These are phyloP conservation scores for Suaeda aralocaspica DNA, from an alignment of 148 eudicot genomes.

Conservation along the genomic window DNA sequence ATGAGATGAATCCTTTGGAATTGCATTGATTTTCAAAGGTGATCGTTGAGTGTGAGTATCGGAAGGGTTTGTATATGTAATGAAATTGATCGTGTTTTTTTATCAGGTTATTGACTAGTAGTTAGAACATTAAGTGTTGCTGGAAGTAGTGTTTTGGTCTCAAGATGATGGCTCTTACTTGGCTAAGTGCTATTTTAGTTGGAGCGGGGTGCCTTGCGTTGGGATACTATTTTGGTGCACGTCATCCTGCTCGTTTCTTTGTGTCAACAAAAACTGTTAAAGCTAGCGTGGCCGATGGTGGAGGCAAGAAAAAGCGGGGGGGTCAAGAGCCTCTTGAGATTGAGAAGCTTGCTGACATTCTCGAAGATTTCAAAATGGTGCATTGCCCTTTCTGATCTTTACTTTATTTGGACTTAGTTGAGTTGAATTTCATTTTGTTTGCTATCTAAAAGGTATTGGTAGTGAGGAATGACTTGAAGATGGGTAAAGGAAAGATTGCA, in stretches of 20 bases:
- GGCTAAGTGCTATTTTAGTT: slow-evolving; percentile 75
- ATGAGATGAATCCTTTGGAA: background rate
- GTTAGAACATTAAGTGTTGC: slow-evolving; percentile 3
- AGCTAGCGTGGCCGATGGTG: slow-evolving; percentile 24
- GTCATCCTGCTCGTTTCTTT: slow-evolving; percentile 35
- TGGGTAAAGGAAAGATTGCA: slow-evolving; percentile 99
- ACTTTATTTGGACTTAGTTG: slow-evolving; percentile 1
- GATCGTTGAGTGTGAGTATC: too few relatives aligned
- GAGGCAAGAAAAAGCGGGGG: slow-evolving; percentile 42
- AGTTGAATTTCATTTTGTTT: background rate
- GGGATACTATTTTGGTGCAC: slow-evolving; percentile 65
- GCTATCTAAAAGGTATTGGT: slow-evolving; percentile 68
- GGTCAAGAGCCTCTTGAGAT: slow-evolving; percentile 58
- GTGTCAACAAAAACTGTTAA: slow-evolving; percentile 28
- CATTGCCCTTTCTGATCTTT: slow-evolving; percentile 3
- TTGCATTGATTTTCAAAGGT: too few relatives aligned
- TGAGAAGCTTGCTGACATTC: slow-evolving; percentile 85
- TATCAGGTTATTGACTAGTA: background rate
- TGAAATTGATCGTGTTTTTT: background rate
- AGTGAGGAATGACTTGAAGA: slow-evolving; percentile 96
- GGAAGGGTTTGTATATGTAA: too few relatives aligned
- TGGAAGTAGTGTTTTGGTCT: slow-evolving; percentile 1
- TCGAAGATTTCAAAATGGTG: slow-evolving; percentile 96
- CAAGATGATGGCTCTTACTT: slow-evolving; percentile 60
- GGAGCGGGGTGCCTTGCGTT: slow-evolving; percentile 91